These are phyloP conservation scores for Gleditsia sinensis DNA, from an alignment of 306 rosid genomes.

Conservation along the genomic window DNA sequence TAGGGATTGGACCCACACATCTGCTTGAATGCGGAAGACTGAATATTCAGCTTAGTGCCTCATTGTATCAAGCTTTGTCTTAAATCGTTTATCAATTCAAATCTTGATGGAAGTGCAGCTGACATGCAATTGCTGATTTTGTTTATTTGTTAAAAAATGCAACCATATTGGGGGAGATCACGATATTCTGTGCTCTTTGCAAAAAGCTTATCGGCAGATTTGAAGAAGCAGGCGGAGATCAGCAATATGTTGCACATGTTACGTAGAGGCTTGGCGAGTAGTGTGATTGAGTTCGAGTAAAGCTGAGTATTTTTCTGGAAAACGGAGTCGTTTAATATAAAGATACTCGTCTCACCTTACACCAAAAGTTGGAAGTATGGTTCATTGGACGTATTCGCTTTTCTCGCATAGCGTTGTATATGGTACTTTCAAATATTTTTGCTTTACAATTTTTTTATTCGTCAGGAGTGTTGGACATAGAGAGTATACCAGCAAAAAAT, in stretches of 20 bases:
- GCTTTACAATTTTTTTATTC: too few relatives aligned
- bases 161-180: conserved; percentile 11
- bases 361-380: not conserved
- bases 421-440: not conserved
- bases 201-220: not conserved
- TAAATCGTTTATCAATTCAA: conserved; percentile 14
- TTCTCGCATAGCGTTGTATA: not conserved
- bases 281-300: conserved; percentile 11
- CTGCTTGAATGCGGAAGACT: conserved; percentile 15
- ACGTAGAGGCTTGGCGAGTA: not conserved
- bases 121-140: conserved; percentile 21
- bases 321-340: not conserved
- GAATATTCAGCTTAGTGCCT: conserved; percentile 15
- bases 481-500: too few relatives aligned
- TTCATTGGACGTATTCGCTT: not conserved
- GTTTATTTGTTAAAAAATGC: conserved; percentile 27
- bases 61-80: conserved; percentile 26
- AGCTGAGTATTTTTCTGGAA: not conserved
- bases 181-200: conserved; percentile 1
- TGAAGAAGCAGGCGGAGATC: conserved; percentile 21
- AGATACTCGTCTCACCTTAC: not conserved
- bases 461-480: too few relatives aligned
- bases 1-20: conserved; percentile 21
- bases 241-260: not conserved
- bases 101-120: conserved; percentile 18